Evolutionary conservation across 129 eudicot genomes (phyloP).

Genomic region (Flaveria robusta): DNA sequence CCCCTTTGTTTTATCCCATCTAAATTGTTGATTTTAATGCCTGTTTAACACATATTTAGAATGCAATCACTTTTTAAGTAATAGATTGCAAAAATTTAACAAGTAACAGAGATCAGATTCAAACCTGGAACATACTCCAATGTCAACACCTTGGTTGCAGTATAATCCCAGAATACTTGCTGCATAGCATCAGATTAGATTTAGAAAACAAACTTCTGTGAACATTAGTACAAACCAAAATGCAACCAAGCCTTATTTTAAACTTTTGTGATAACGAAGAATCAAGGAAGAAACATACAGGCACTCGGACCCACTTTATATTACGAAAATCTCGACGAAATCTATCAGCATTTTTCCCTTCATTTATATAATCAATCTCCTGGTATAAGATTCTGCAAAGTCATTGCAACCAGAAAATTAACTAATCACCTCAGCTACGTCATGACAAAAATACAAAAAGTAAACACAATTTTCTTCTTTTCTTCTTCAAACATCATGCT

Average conservation of each 20-base stretch:
- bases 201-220: neutral
- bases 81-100: neutral
- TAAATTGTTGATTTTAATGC: constrained; percentile 74
- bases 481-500: constrained; percentile 13
- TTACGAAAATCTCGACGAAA: constrained; percentile 97
- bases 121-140: constrained; percentile 98
- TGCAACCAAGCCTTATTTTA: neutral
- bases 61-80: constrained; percentile 24
- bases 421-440: constrained; percentile 6
- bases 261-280: neutral
- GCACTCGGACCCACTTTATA: constrained; percentile 99
- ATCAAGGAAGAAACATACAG: constrained; percentile 67
- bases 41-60: constrained; percentile 41
- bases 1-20: constrained; percentile 71
- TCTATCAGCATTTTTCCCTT: constrained; percentile 98
- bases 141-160: constrained; percentile 90
- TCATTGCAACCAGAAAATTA: neutral
- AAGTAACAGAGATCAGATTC: constrained; percentile 21
- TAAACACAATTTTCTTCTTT: neutral
- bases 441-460: neutral
- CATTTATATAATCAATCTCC: constrained; percentile 96
- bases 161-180: constrained; percentile 96
- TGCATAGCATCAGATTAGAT: constrained; percentile 25
- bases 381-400: constrained; percentile 81
- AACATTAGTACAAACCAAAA: constrained; percentile 1